Percentiles rank a stretch among this genome's conserved stretches.
phyloP scores from a whole-genome alignment of 371 early-diverging fungal genomes.

The Mortierella polycephala region DNA sequence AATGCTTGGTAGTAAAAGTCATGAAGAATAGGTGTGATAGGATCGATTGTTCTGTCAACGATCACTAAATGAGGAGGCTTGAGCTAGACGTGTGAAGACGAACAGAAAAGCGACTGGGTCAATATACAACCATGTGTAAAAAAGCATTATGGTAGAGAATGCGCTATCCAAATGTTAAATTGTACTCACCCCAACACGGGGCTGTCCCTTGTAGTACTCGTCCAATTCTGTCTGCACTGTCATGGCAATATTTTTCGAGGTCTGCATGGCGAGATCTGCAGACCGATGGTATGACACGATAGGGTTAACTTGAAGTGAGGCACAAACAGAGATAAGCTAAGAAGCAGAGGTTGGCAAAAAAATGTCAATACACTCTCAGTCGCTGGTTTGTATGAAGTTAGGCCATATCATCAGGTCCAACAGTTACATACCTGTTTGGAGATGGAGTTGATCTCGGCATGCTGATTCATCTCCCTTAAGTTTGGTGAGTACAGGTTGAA shows the following conservation, averaged over 20 bases:
- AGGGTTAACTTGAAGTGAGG: constrained; percentile 85
- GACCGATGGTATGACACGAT: constrained; percentile 87
- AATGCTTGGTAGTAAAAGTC: constrained; percentile 96
- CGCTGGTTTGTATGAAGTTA: background rate
- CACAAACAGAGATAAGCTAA: constrained; percentile 78
- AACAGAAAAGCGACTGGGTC: background rate
- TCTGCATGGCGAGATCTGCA: constrained; percentile 70
- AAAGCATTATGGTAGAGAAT: no score
- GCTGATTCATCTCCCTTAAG: constrained; percentile 29
- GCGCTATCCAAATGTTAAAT: background rate
- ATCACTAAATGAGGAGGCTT: constrained; percentile 79
- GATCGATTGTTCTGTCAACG: constrained; percentile 91
- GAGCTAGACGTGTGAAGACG: constrained; percentile 33
- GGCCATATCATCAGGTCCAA: constrained; percentile 55
- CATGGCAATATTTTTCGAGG: constrained; percentile 71
- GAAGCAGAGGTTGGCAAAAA: background rate
- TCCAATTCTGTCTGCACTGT: constrained; percentile 81
- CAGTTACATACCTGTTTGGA: constrained; percentile 34
- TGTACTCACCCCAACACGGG: constrained; percentile 67
- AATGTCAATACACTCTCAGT: constrained; percentile 32
- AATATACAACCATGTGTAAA: no score
- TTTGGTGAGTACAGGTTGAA: constrained; percentile 50
- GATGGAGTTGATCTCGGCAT: constrained; percentile 40
- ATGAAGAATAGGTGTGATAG: constrained; percentile 88
- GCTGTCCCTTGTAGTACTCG: constrained; percentile 65